Evolutionary conservation across 352 stramenopile species (phyloP).

Genomic region (Pythium coloratum): DNA sequence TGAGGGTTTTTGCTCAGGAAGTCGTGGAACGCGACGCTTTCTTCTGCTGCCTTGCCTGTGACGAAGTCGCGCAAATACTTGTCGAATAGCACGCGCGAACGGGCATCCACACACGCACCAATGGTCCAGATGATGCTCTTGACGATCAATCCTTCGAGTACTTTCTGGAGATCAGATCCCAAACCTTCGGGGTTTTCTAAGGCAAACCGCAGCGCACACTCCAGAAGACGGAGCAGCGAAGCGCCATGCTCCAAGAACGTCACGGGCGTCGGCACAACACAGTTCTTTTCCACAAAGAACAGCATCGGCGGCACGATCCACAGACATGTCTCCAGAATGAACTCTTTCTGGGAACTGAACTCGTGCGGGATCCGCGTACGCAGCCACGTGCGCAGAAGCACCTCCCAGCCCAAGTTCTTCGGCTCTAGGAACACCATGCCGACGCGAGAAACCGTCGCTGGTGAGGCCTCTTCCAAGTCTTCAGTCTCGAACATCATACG

Average conservation of each 20-base stretch:
- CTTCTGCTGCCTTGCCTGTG: conserved; percentile 35
- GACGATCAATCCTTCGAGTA: conserved; percentile 88
- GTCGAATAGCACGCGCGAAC: conserved; percentile 84
- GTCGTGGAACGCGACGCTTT: conserved; percentile 56
- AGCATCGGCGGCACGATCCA: conserved; percentile 90
- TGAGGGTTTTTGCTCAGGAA: conserved; percentile 85
- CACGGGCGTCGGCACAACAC: conserved; percentile 78
- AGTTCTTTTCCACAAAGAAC: conserved; percentile 92
- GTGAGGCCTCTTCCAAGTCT: conserved; percentile 86
- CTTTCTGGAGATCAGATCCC: conserved; percentile 62
- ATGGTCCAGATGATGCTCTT: conserved; percentile 91
- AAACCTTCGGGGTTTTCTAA: conserved; percentile 48
- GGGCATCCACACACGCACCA: conserved; percentile 89
- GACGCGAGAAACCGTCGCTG: conserved; percentile 90
- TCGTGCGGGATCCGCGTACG: conserved; percentile 45
- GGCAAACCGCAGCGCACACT: conserved; percentile 57
- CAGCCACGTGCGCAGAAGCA: conserved; percentile 88
- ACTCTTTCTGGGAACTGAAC: conserved; percentile 37
- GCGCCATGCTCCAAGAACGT: conserved; percentile 91
- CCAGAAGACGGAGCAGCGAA: conserved; percentile 77
- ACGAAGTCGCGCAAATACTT: conserved; percentile 80
- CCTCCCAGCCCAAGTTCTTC: conserved; percentile 90
- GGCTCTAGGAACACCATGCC: conserved; percentile 94
- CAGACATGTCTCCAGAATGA: conserved; percentile 80
- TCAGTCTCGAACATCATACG: conserved; percentile 96